phyloP scores from a whole-genome alignment of 768 basidiomycete genomes.

The Thelephora ganbajun region DNA sequence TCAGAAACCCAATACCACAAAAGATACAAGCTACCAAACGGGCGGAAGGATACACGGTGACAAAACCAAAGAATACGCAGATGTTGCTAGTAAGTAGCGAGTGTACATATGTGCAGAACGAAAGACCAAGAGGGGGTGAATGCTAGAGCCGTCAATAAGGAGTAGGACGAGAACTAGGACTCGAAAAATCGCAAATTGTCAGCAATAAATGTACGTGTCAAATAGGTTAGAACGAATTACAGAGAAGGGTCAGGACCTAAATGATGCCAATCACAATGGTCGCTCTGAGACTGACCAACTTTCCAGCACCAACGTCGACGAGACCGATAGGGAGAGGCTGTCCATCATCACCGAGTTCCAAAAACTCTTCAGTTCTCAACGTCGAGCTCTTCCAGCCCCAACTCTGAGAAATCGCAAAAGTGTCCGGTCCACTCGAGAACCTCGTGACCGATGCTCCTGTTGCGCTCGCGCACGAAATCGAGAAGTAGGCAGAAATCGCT shows the following conservation, averaged over 20 bases:
- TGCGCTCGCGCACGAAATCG: constrained; percentile 67
- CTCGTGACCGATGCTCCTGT: constrained; percentile 72
- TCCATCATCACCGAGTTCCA: constrained; percentile 15
- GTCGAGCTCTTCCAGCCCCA: constrained; percentile 86
- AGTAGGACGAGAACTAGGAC: no score
- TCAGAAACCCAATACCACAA: no score
- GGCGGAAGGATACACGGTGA: no score
- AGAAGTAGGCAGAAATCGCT: constrained; percentile 67
- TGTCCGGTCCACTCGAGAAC: constrained; percentile 78
- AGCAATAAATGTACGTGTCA: no score
- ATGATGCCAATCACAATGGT: constrained; percentile 71
- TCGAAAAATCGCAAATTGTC: no score
- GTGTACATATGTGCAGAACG: no score
- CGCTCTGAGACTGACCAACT: constrained; percentile 56
- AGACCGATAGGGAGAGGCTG: constrained; percentile 5
- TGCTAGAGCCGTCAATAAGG: no score
- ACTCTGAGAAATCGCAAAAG: constrained; percentile 72
- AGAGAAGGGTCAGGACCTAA: constrained; percentile 15
- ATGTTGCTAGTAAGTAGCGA: no score
- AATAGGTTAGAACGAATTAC: neutral
- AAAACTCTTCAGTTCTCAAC: constrained; percentile 32
- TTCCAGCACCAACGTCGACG: constrained; percentile 13
- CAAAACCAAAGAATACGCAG: no score
- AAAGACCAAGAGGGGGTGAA: no score
- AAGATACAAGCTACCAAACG: no score